Percentiles rank a stretch among this genome's conserved stretches.
These are phyloP conservation scores for Citrus sp. DNA, from an alignment of 345 rosid genomes.

Conservation along the genomic window DNA sequence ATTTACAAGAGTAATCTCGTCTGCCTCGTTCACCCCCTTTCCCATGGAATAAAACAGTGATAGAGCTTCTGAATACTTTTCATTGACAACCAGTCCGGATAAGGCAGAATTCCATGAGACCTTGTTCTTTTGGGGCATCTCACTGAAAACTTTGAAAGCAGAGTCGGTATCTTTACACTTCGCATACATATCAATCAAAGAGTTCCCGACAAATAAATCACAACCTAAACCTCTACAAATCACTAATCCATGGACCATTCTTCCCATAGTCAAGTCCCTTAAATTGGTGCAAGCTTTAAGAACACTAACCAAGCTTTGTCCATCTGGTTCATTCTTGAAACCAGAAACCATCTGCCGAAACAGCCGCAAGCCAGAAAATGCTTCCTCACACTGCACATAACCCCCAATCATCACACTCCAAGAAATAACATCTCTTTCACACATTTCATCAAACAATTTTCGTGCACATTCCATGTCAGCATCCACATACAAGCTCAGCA, in stretches of 20 bases:
- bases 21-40: conserved; percentile 32
- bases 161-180: conserved; percentile 44
- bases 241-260: conserved; percentile 46
- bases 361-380: conserved; percentile 37
- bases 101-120: conserved; percentile 70
- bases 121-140: conserved; percentile 34
- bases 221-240: conserved; percentile 38
- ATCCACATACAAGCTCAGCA: conserved; percentile 36
- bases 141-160: conserved; percentile 46
- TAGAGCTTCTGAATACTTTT: conserved; percentile 45
- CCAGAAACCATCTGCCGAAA: conserved; percentile 47
- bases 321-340: conserved; percentile 44
- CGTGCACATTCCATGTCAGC: conserved; percentile 32
- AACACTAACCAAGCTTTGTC: conserved; percentile 40
- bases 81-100: conserved; percentile 49
- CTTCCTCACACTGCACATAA: conserved; percentile 39
- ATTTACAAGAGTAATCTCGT: conserved; percentile 55
- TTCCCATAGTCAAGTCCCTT: conserved; percentile 38
- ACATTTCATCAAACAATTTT: conserved; percentile 72
- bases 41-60: conserved; percentile 40
- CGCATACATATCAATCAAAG: conserved; percentile 66
- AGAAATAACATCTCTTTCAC: conserved; percentile 54
- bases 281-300: conserved; percentile 53
- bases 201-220: conserved; percentile 55
- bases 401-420: conserved; percentile 65